A percentile compares a stretch with the other conserved stretches of the same genome.
Evolutionary conservation across 2,329 filamentous ascomycete genomes (phyloP).

Genomic region (Fusarium sp.): DNA sequence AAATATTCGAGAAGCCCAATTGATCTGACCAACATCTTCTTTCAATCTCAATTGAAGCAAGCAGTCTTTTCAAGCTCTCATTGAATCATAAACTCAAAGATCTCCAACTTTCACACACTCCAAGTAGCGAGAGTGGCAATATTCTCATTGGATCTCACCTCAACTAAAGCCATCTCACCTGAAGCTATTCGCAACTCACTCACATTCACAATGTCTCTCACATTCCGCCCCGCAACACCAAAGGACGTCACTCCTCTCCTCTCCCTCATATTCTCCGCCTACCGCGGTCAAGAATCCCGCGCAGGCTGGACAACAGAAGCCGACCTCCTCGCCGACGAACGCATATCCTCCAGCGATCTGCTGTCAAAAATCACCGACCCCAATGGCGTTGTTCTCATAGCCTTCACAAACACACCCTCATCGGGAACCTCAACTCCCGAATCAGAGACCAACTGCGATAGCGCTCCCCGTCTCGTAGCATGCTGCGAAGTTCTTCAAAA

Average conservation of each 20-base stretch:
- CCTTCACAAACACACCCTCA: slow-evolving; percentile 24
- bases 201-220: slow-evolving; percentile 30
- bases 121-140: fast-evolving
- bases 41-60: not conserved
- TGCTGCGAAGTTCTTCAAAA: slow-evolving; percentile 59
- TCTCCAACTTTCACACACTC: not conserved
- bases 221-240: slow-evolving; percentile 46
- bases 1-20: slow-evolving; percentile 1
- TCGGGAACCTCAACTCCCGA: slow-evolving; percentile 27
- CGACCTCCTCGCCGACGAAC: slow-evolving; percentile 57
- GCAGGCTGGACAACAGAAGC: slow-evolving; percentile 63
- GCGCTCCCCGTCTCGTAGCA: slow-evolving; percentile 48
- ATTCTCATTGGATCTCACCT: not conserved
- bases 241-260: slow-evolving; percentile 52
- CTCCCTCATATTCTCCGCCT: slow-evolving; percentile 58
- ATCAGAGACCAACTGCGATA: slow-evolving; percentile 31
- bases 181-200: not conserved
- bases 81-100: not conserved
- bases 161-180: not conserved
- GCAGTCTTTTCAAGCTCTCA: not conserved
- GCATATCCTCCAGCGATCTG: slow-evolving; percentile 56
- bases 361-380: slow-evolving; percentile 56
- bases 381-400: slow-evolving; percentile 54
- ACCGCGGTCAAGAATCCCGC: slow-evolving; percentile 57
- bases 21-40: not conserved